phyloP scores from a whole-genome alignment of 306 rosid species.

The Rosa lucieae region DNA sequence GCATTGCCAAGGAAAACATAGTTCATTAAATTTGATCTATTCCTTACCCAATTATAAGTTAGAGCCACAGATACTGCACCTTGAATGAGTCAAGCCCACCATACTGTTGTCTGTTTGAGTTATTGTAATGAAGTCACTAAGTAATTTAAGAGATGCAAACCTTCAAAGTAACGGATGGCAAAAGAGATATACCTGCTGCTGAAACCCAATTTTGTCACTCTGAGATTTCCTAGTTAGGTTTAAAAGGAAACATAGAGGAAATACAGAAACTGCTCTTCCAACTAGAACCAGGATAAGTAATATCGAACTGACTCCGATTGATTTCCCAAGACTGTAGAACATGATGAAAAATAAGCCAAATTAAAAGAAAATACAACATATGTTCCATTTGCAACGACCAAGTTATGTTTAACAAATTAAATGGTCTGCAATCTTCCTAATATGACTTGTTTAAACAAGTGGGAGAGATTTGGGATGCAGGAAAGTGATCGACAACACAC shows the following conservation, averaged over 20 bases:
- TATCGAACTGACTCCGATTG: slow-evolving; percentile 39
- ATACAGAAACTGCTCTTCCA: slow-evolving; percentile 71
- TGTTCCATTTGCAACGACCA: not conserved
- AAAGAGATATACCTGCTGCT: slow-evolving; percentile 49
- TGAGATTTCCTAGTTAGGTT: slow-evolving; percentile 45
- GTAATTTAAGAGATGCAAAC: not conserved
- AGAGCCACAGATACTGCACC: slow-evolving; percentile 71
- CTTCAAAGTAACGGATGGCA: not conserved
- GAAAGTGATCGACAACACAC: too few relatives aligned
- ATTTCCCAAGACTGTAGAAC: slow-evolving; percentile 50
- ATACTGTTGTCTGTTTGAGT: slow-evolving; percentile 49
- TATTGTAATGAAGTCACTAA: not conserved
- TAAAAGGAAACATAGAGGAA: slow-evolving; percentile 51
- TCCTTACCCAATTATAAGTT: slow-evolving; percentile 28
- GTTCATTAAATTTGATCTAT: not conserved
- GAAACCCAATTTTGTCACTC: slow-evolving; percentile 46
- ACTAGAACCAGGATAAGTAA: slow-evolving; percentile 51
- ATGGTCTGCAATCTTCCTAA: too few relatives aligned
- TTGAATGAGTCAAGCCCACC: slow-evolving; percentile 74
- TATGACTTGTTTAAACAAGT: too few relatives aligned
- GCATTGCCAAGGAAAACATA: not conserved
- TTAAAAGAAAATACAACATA: not conserved
- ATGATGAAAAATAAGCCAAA: slow-evolving; percentile 14
- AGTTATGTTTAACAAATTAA: too few relatives aligned
- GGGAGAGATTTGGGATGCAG: too few relatives aligned